phyloP scores from a whole-genome alignment of 1,139 yeast genomes.

The Scheffersomyces illinoinensis region DNA sequence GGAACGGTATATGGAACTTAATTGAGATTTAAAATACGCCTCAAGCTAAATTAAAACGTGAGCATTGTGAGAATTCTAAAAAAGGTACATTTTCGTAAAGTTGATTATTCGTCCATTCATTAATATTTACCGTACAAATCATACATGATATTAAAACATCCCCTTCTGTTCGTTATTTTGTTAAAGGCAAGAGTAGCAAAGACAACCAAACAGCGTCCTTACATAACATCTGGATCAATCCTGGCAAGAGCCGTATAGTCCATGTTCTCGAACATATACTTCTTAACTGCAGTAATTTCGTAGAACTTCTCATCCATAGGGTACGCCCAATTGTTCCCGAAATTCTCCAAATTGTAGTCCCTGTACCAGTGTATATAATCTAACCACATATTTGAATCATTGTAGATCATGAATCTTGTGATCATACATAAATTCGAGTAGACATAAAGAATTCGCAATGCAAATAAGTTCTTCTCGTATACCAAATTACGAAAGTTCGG shows the following conservation, averaged over 20 bases:
- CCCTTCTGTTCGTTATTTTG: not conserved
- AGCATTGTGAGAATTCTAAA: not conserved
- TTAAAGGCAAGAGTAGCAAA: not conserved
- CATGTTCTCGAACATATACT: conserved; percentile 3
- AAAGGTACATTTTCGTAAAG: not conserved
- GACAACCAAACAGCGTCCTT: not conserved
- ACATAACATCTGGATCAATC: conserved; percentile 6
- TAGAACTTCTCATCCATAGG: conserved; percentile 16
- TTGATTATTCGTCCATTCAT: not conserved
- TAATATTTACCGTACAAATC: not conserved
- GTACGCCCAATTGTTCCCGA: conserved; percentile 15
- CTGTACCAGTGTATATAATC: conserved; percentile 28
- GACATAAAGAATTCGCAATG: conserved; percentile 25
- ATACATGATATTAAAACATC: not conserved
- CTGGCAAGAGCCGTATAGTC: conserved; percentile 2
- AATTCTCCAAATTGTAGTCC: conserved; percentile 10
- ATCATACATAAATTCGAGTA: conserved; percentile 21
- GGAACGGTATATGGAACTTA: too few species aligned
- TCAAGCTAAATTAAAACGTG: not conserved
- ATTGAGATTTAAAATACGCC: not conserved
- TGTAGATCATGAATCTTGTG: conserved; percentile 22
- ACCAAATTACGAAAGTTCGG: conserved; percentile 19
- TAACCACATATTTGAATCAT: conserved; percentile 24
- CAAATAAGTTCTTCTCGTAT: conserved; percentile 20
- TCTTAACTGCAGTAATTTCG: conserved; percentile 5